These are phyloP conservation scores for Neofusicoccum laricinum DNA, from an alignment of 2,329 filamentous ascomycete species.

Conservation along the genomic window DNA sequence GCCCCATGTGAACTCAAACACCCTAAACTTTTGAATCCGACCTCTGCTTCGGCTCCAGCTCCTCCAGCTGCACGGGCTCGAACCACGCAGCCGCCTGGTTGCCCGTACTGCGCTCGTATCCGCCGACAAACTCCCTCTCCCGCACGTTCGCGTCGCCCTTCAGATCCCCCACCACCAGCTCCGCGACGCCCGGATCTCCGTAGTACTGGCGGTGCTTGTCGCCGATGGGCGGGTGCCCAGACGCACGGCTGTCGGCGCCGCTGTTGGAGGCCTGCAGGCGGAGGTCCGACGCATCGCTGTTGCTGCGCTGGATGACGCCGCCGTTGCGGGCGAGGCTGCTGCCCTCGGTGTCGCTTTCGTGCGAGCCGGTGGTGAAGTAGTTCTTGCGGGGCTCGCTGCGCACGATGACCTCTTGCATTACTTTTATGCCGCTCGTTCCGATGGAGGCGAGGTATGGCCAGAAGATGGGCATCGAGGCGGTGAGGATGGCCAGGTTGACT, in stretches of 20 bases:
- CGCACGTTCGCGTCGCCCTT: not conserved
- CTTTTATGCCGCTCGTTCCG: not conserved
- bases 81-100: conserved; percentile 13
- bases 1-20: not conserved
- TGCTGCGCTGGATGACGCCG: not conserved
- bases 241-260: not conserved
- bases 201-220: conserved; percentile 8
- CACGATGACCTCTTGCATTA: conserved; percentile 16
- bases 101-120: not conserved
- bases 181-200: not conserved
- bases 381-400: conserved; percentile 9
- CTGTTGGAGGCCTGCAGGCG: not conserved
- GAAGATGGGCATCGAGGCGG: conserved; percentile 23
- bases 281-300: not conserved
- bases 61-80: conserved; percentile 10
- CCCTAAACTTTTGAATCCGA: not conserved
- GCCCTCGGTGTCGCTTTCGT: not conserved
- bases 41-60: not conserved
- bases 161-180: conserved; percentile 7
- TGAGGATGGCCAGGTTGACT: conserved; percentile 22
- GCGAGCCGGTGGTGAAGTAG: not conserved
- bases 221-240: not conserved
- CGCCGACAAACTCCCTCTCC: not conserved
- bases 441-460: conserved; percentile 19
- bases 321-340: not conserved